Base-by-base conservation (phyloP, 2,329 filamentous ascomycete genomes). In the Podosphaera xanthii region DNA sequence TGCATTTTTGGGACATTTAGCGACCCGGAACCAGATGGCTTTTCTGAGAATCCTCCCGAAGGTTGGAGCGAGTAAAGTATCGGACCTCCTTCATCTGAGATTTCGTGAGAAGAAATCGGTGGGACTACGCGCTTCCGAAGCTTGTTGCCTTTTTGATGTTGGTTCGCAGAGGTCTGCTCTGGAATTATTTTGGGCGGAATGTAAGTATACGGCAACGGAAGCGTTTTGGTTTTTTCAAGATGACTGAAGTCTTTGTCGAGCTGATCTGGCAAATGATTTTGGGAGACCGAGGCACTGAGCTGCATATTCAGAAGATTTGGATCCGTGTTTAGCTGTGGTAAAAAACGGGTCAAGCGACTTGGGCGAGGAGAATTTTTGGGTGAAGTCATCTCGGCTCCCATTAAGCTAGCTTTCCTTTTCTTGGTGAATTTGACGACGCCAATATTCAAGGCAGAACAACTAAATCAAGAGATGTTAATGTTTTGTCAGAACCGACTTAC, bases 261-360 rank as follows among this genome's bases (percentile, higher is more conserved):
- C 14, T 2, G 46, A 30, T 35, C 5, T 10, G 49, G 59, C 22
- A 12, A 35, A 1, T 22, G 36, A 49, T 59, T 59, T 42, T 59
- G 30, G 12, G 35, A 54, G 31, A 31, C 22, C 30, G 30, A 31
- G 34, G 36, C 30, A 4, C 44, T 59, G 14, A 2, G 33, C 50
- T 31, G 53, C 48, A 36, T 60, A 61, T 65, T 53, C 9, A 31
- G 36, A 8, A 44, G 46, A 46, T 63, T 63, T 63, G 64, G 59
- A 30, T 61, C 58, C 53, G 54, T 60, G 34, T 50, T 62, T 58
- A 60, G 55, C 22, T 58, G 53, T 42, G 61, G 60, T 12, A 64
- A 54, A 10, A 63, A 62, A 8, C 57, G 56, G 7, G 60, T 62
- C 14, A 65, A 48, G 46, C 61, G 61, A 14, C 44, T 49, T n/a